Conservation (phyloP, 2,329 filamentous ascomycete species). For the Diaporthe humulicola region DNA sequence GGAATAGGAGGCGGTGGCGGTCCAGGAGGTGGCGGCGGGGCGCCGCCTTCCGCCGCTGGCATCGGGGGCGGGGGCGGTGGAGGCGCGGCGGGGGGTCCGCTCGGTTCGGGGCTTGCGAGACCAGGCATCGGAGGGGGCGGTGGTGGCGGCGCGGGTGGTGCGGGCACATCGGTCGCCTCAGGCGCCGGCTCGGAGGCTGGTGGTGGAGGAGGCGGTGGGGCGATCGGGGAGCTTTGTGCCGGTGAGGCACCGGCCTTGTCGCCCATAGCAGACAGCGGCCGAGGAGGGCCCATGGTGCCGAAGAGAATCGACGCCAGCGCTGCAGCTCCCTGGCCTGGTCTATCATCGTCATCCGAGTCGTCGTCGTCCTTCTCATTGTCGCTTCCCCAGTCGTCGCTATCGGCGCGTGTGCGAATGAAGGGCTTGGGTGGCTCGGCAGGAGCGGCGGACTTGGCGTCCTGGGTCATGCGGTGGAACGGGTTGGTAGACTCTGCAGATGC, state of each 20-base stretch:
- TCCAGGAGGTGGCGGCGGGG: slow-evolving; percentile 48
- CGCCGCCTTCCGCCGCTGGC: slow-evolving; percentile 53
- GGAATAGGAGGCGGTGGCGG: slow-evolving; percentile 55
- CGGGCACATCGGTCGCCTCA: slow-evolving; percentile 43
- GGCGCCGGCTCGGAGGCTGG: slow-evolving; percentile 48
- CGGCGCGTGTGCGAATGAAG: slow-evolving; percentile 67
- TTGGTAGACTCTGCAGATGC: slow-evolving; percentile 80
- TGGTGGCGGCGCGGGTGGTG: slow-evolving; percentile 55
- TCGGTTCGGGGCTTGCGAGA: slow-evolving; percentile 40
- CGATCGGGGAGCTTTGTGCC: slow-evolving; percentile 53
- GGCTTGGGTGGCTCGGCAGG: slow-evolving; percentile 61
- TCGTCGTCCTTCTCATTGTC: slow-evolving; percentile 68
- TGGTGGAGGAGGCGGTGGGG: slow-evolving; percentile 55
- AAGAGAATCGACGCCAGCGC: slow-evolving; percentile 96
- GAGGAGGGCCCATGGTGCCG: slow-evolving; percentile 94
- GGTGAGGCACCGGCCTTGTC: slow-evolving; percentile 67
- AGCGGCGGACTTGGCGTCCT: slow-evolving; percentile 66
- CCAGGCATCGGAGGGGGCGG: slow-evolving; percentile 52
- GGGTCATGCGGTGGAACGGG: slow-evolving; percentile 90
- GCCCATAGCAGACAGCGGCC: slow-evolving; percentile 86
- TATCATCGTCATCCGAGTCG: slow-evolving; percentile 80
- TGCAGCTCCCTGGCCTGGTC: slow-evolving; percentile 85
- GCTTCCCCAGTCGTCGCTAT: slow-evolving; percentile 87
- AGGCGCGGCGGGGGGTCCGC: slow-evolving; percentile 50
- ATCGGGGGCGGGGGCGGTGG: slow-evolving; percentile 52